Percentiles rank a stretch among this genome's conserved stretches.
phyloP scores from a whole-genome alignment of 2,329 filamentous ascomycete species.

The Botrytis cinerea region DNA sequence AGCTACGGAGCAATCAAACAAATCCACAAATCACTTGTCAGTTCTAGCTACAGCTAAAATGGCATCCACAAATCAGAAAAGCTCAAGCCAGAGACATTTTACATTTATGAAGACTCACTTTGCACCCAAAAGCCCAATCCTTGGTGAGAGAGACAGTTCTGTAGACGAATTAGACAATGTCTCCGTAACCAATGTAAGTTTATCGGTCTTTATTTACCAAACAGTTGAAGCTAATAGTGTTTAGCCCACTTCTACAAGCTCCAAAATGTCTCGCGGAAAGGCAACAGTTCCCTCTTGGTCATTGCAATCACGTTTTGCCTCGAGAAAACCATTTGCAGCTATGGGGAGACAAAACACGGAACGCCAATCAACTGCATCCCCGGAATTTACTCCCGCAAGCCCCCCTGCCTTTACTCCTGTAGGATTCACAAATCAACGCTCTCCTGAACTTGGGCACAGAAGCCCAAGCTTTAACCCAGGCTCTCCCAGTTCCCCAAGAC shows the following conservation, averaged over 20 bases:
- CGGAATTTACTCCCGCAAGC: not conserved
- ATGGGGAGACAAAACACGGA: not conserved
- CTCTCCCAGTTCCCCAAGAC: not conserved
- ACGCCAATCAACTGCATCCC: not conserved
- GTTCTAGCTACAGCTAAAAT: not conserved
- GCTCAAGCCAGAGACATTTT: not conserved
- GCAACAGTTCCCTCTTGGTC: not conserved
- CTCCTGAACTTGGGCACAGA: not conserved
- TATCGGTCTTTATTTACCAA: fast-evolving
- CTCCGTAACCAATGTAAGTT: not conserved
- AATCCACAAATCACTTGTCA: not conserved
- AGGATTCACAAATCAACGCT: not conserved
- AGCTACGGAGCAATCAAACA: not conserved
- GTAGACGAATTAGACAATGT: not conserved
- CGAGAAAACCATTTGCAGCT: not conserved
- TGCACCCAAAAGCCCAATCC: not conserved
- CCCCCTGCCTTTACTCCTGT: not conserved
- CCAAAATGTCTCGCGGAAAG: not conserved
- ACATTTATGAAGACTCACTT: not conserved
- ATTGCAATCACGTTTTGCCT: not conserved
- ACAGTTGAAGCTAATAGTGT: not conserved
- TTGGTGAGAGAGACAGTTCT: not conserved
- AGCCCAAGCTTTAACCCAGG: not conserved
- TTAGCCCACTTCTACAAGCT: not conserved
- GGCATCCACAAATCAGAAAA: not conserved